phyloP scores from a whole-genome alignment of 1,284 basidiomycete species.

The Ganoderma lucidum region DNA sequence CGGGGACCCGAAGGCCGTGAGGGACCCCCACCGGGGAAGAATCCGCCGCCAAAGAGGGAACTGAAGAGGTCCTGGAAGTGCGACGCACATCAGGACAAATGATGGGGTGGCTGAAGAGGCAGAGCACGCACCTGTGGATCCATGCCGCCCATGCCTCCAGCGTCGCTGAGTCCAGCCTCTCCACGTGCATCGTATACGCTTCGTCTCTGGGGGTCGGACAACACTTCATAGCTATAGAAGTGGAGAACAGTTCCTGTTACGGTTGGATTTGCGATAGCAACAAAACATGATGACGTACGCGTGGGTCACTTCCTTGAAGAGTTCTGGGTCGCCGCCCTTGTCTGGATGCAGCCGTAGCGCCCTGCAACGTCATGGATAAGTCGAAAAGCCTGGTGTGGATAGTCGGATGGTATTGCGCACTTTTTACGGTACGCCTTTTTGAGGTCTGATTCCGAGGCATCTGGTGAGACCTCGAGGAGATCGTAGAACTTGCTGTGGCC shows the following conservation, averaged over 20 bases:
- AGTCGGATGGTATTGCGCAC: constrained; percentile 50
- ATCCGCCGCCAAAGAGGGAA: constrained; percentile 89
- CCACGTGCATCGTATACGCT: constrained; percentile 91
- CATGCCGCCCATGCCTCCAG: constrained; percentile 95
- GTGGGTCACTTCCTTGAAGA: constrained; percentile 98
- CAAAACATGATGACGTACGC: constrained; percentile 66
- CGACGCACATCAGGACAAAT: constrained; percentile 10
- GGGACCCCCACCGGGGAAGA: constrained; percentile 58
- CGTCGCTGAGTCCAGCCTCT: constrained; percentile 90
- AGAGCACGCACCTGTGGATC: constrained; percentile 79
- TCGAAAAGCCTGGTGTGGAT: constrained; percentile 6
- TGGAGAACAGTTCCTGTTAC: constrained; percentile 1
- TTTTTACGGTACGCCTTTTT: constrained; percentile 97
- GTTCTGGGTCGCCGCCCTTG: constrained; percentile 96
- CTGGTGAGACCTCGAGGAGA: constrained; percentile 82
- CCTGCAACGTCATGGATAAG: constrained; percentile 50
- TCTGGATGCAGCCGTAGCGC: constrained; percentile 94
- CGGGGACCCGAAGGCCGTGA: constrained; percentile 82
- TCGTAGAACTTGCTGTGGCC: constrained; percentile 85
- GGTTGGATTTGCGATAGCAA: background rate
- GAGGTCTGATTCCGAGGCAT: constrained; percentile 83
- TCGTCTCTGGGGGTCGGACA: constrained; percentile 91
- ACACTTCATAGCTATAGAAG: constrained; percentile 82
- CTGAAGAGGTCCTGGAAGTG: constrained; percentile 89
- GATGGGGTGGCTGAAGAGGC: constrained; percentile 10